These are phyloP conservation scores for Bryoglossum gracile DNA, from an alignment of 495 filamentous ascomycete species.

Conservation along the genomic window DNA sequence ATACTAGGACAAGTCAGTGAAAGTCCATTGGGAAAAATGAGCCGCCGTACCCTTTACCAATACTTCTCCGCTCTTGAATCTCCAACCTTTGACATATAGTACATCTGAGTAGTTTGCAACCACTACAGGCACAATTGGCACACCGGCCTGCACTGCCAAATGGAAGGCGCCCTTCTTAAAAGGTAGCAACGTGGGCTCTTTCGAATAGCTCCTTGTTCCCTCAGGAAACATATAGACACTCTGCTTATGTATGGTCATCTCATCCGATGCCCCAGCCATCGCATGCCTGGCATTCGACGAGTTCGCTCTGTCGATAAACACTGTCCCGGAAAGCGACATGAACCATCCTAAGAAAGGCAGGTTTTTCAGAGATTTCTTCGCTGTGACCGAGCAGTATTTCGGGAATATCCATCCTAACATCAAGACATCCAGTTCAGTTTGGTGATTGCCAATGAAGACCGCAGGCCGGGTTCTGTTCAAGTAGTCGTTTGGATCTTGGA, in stretches of 20 bases:
- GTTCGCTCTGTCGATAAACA: constrained; percentile 92
- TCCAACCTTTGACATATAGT: constrained; percentile 57
- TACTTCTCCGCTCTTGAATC: constrained; percentile 70
- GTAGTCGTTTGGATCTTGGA: constrained; percentile 59
- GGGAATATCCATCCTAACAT: constrained; percentile 85
- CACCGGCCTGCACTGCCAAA: constrained; percentile 85
- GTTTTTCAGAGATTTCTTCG: constrained; percentile 75
- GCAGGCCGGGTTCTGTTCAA: constrained; percentile 65
- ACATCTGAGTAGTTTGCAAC: constrained; percentile 82
- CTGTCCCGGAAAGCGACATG: constrained; percentile 80
- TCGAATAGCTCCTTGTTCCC: constrained; percentile 84
- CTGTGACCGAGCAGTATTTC: constrained; percentile 84
- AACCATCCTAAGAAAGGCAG: constrained; percentile 95
- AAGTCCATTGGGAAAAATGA: background rate
- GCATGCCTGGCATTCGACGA: constrained; percentile 72
- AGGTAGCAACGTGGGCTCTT: constrained; percentile 68
- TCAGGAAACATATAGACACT: constrained; percentile 93
- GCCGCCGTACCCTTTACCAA: constrained; percentile 62
- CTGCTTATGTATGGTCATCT: constrained; percentile 70
- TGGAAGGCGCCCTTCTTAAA: constrained; percentile 99
- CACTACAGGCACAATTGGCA: constrained; percentile 85
- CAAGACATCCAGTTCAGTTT: constrained; percentile 89
- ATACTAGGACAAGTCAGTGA: constrained; percentile 42
- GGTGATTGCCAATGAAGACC: constrained; percentile 90
- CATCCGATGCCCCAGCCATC: constrained; percentile 72